phyloP scores from a whole-genome alignment of 768 basidiomycete genomes.

The Russula earlei region DNA sequence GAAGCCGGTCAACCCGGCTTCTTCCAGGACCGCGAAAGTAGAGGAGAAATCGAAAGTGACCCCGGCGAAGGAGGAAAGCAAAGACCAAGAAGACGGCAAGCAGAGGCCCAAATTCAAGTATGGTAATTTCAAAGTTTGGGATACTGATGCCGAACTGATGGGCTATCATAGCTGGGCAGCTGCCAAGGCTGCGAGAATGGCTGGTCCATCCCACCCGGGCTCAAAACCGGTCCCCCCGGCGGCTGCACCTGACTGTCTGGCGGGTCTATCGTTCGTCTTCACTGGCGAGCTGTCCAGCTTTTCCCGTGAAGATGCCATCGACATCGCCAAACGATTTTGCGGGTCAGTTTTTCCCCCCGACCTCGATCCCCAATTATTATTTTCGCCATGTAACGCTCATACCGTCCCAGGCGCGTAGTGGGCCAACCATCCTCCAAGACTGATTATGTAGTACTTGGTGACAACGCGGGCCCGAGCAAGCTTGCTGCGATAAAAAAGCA shows the following conservation, averaged over 20 bases:
- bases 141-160: neutral
- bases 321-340: slow-evolving; percentile 87
- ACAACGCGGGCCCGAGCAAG: slow-evolving; percentile 82
- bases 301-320: slow-evolving; percentile 77
- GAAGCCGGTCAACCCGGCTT: neutral
- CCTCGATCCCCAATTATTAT: no score
- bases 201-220: slow-evolving; percentile 48
- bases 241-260: slow-evolving; percentile 74
- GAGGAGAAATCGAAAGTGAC: slow-evolving; percentile 20
- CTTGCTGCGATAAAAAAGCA: slow-evolving; percentile 81
- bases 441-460: slow-evolving; percentile 79
- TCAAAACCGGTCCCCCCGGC: slow-evolving; percentile 54
- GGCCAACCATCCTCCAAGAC: slow-evolving; percentile 85
- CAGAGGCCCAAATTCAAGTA: slow-evolving; percentile 32
- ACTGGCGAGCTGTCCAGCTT: slow-evolving; percentile 87
- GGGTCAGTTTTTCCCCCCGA: slow-evolving; percentile 44
- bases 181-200: slow-evolving; percentile 49
- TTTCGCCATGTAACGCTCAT: neutral
- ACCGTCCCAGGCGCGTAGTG: slow-evolving; percentile 60
- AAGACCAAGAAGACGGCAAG: slow-evolving; percentile 20
- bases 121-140: slow-evolving; percentile 7
- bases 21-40: neutral
- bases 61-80: slow-evolving; percentile 2
- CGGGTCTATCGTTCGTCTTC: slow-evolving; percentile 87
- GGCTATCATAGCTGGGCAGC: slow-evolving; percentile 35